These are phyloP conservation scores for Mucor lusitanicus DNA, from an alignment of 371 early-diverging fungal genomes.

Conservation along the genomic window DNA sequence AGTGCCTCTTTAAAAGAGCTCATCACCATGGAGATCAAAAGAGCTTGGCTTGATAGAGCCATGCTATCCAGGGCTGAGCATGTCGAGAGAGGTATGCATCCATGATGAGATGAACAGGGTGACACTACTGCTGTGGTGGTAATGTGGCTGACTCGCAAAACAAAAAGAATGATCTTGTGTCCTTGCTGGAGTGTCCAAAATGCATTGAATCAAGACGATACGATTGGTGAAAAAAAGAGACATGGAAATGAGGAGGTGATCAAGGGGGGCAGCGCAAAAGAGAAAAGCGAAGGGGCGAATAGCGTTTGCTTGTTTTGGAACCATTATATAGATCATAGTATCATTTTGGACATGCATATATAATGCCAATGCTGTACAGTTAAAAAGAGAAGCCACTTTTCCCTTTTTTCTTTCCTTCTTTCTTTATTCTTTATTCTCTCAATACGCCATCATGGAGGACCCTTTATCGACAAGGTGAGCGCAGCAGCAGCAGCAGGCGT, in stretches of 20 bases:
- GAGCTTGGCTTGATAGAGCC: neutral
- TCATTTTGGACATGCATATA: neutral
- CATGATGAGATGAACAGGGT: neutral
- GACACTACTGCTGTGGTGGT: neutral
- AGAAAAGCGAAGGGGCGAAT: neutral
- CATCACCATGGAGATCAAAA: neutral
- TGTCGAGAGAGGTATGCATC: too few relatives aligned
- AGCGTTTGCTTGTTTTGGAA: neutral
- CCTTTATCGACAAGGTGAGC: neutral
- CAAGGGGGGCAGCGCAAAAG: neutral
- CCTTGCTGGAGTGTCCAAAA: neutral
- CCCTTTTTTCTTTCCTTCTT: neutral
- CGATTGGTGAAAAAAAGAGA: neutral
- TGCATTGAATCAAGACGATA: neutral
- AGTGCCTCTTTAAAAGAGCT: neutral
- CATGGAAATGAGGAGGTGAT: neutral
- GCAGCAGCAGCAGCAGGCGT: neutral
- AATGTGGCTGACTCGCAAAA: neutral
- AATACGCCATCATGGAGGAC: neutral
- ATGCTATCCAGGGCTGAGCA: neutral
- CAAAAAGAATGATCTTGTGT: neutral
- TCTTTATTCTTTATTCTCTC: neutral
- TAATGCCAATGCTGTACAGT: conserved; percentile 30
- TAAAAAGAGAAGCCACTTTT: conserved; percentile 37
- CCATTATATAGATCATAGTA: neutral